Base-by-base conservation (phyloP, 768 basidiomycete genomes). In the Xerocomus brunneocitrinus region DNA sequence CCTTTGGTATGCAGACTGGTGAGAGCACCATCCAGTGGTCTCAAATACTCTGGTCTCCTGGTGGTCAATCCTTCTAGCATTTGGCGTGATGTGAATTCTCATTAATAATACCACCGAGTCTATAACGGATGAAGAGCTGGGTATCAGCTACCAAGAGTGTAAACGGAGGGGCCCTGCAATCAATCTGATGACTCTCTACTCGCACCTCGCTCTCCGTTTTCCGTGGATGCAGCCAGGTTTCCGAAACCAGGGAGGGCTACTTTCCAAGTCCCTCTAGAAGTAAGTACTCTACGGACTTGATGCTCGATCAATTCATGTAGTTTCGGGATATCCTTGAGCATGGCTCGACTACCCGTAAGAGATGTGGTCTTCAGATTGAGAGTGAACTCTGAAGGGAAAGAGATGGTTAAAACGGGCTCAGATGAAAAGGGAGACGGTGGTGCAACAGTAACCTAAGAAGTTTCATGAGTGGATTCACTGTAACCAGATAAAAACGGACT, bases 311-410 rank as follows among this genome's bases (percentile, higher is more conserved):
- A 78, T 67, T 99, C 95, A 60, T 98, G 95, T 14, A 98, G 76
- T 70, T 99, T 99, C 25, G 97, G 95, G 1, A 99, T 90, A 64
- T 99, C 94, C 55, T 92, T 93, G 1, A 99, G 79, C 71, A 98
- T 97, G n/a, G 97, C 95, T 42, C 95, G 84, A 59, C 91, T 94
- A 19, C 97, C 97, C 76, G 98, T 85, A 4, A 98, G 79, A 27
- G 94, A 98, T 7, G 85, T 91, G 10, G 91, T 94, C 47, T 86
- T 83, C 40, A 99, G 76, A 61, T 89, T 84, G 19, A 99, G 83
- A 14, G 83, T 83, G 63, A 99, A 97, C 62, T 91, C 85, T 2
- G 92, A 88, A 25, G 89, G 82, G 22, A 99, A 80, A 30, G 82
- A 83, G 34, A 95, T 66, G 1, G 84, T 82, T 52, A 95, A 58